Percentiles rank a stretch among this genome's conserved stretches.
These are phyloP conservation scores for Hsuehochloa calcarea DNA, from an alignment of 176 grass and related monocot genomes.

Conservation along the genomic window DNA sequence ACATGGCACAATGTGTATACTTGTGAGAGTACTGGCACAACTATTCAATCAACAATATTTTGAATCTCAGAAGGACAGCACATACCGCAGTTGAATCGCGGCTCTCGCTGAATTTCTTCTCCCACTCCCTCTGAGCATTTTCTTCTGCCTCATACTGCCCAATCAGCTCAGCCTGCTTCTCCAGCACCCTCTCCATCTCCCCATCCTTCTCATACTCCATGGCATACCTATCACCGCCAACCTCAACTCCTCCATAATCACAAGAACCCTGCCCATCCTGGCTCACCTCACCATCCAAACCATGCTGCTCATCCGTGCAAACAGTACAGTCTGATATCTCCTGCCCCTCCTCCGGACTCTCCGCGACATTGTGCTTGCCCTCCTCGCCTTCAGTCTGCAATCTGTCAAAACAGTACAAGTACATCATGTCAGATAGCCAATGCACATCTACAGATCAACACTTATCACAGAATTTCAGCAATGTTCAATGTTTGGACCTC, in stretches of 20 bases:
- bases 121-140: constrained; percentile 97
- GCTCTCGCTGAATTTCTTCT: constrained; percentile 64
- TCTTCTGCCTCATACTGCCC: constrained; percentile 76
- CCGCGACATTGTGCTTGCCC: constrained; percentile 12
- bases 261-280: constrained; percentile 35
- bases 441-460: neutral
- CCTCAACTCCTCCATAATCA: too few relatives aligned
- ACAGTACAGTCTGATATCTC: constrained; percentile 43
- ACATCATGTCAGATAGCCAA: constrained; percentile 10
- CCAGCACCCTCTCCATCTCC: constrained; percentile 86
- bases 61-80: neutral
- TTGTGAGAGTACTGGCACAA: neutral
- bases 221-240: too few relatives aligned
- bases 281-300: constrained; percentile 49
- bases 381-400: constrained; percentile 32
- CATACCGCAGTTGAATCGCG: constrained; percentile 42
- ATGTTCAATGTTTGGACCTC: constrained; percentile 40
- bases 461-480: neutral
- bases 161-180: constrained; percentile 83
- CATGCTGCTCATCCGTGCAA: constrained; percentile 41
- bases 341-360: constrained; percentile 26
- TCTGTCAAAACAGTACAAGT: constrained; percentile 23
- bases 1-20: neutral
- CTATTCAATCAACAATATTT: neutral
- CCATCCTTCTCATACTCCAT: constrained; percentile 37